These are phyloP conservation scores for Blastomyces percursus DNA, from an alignment of 2,329 filamentous ascomycete genomes.

Conservation along the genomic window DNA sequence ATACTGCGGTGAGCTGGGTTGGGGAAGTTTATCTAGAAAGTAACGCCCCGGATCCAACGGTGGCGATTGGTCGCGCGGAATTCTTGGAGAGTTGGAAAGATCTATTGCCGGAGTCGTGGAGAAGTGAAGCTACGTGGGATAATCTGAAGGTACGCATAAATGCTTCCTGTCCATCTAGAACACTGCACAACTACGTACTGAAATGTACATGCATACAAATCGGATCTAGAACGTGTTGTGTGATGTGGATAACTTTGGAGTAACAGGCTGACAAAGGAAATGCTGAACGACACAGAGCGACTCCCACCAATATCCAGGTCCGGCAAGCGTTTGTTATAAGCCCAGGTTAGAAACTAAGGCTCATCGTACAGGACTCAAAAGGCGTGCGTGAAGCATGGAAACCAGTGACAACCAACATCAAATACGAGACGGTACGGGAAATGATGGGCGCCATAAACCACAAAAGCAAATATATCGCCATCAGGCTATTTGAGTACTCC, in stretches of 20 bases:
- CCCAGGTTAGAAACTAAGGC: slow-evolving; percentile 10
- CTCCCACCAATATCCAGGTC: slow-evolving; percentile 26
- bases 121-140: slow-evolving; percentile 24
- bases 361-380: slow-evolving; percentile 17
- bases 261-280: slow-evolving; percentile 2
- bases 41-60: slow-evolving; percentile 22
- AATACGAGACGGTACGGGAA: background rate
- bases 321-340: slow-evolving; percentile 29
- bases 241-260: background rate
- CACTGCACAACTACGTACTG: background rate
- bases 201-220: background rate
- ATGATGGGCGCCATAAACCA: background rate
- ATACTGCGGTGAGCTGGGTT: slow-evolving; percentile 26
- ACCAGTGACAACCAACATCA: background rate
- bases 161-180: background rate
- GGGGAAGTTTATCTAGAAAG: slow-evolving; percentile 33
- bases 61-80: slow-evolving; percentile 24
- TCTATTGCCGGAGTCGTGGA: slow-evolving; percentile 35
- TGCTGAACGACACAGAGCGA: slow-evolving; percentile 17
- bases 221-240: background rate
- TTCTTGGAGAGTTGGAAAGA: slow-evolving; percentile 34
- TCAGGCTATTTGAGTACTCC: background rate
- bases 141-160: slow-evolving; percentile 23
- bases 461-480: background rate
- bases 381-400: slow-evolving; percentile 9